Evolutionary conservation across 2,329 filamentous ascomycete genomes (phyloP).

Genomic region (Trichoderma simmonsii): DNA sequence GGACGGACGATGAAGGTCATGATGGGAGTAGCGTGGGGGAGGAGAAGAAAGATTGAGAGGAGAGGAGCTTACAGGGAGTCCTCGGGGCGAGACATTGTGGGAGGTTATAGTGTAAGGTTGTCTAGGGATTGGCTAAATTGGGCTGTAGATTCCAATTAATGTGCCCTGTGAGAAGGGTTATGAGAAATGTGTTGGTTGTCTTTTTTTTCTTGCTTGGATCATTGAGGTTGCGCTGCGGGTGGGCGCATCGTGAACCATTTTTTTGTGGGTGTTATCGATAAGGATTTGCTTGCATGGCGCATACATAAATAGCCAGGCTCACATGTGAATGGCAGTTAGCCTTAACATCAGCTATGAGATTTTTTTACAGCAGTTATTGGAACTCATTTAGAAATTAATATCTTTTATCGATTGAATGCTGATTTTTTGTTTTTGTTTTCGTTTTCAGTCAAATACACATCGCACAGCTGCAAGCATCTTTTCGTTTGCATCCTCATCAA

Average conservation of each 20-base stretch:
- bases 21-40: constrained; percentile 17
- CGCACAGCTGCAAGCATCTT: neutral
- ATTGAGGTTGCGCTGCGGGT: neutral
- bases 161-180: neutral
- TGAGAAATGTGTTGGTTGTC: neutral
- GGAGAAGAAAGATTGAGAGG: constrained; percentile 17
- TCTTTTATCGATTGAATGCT: too few species aligned
- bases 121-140: neutral
- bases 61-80: constrained; percentile 70
- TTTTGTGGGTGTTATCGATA: constrained; percentile 22
- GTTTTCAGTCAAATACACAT: neutral
- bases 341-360: neutral
- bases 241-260: constrained; percentile 12
- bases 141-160: neutral
- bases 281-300: neutral
- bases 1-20: neutral
- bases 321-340: neutral
- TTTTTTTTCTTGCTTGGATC: neutral
- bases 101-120: neutral
- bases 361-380: too few species aligned
- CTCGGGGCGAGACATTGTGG: constrained; percentile 91
- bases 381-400: too few species aligned
- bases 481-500: neutral
- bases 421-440: too few species aligned
- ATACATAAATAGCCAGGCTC: neutral